Percentiles rank a stretch among this genome's conserved stretches.
These are phyloP conservation scores for Chloranthus sessilifolius DNA, from an alignment of 164 flowering plant species.

Conservation along the genomic window DNA sequence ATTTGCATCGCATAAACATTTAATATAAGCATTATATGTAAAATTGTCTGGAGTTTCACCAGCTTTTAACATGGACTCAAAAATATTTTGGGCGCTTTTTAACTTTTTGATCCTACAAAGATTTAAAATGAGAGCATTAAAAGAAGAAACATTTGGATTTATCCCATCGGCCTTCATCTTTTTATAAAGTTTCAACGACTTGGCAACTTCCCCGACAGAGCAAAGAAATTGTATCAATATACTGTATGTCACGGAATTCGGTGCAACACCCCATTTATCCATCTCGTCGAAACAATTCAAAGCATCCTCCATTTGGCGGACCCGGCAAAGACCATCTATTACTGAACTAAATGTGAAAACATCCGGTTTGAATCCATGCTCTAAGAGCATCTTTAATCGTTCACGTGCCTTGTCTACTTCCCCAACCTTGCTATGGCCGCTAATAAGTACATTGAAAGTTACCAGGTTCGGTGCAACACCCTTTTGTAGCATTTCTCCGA, in stretches of 20 bases:
- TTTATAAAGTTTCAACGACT: conserved; percentile 42
- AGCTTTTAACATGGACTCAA: conserved; percentile 49
- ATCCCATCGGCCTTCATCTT: conserved; percentile 61
- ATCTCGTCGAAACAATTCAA: conserved; percentile 74
- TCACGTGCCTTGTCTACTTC: conserved; percentile 40
- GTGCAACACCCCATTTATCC: conserved; percentile 74
- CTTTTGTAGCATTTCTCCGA: conserved; percentile 46
- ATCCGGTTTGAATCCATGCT: conserved; percentile 66
- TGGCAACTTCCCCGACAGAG: conserved; percentile 46
- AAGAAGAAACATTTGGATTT: conserved; percentile 56
- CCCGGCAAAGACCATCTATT: conserved; percentile 76
- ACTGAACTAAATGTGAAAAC: conserved; percentile 73
- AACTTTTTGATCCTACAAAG: conserved; percentile 55
- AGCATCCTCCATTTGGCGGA: conserved; percentile 52
- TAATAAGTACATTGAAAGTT: conserved; percentile 79
- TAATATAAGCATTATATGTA: conserved; percentile 57
- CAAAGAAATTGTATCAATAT: conserved; percentile 65
- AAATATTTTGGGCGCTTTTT: conserved; percentile 51
- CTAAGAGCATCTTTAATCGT: conserved; percentile 54
- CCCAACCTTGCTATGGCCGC: conserved; percentile 54
- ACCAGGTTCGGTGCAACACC: conserved; percentile 67
- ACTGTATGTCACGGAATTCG: conserved; percentile 65
- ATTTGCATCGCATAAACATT: conserved; percentile 40
- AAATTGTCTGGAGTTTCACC: conserved; percentile 63
- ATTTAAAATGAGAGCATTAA: conserved; percentile 65